A percentile compares a stretch with the other conserved stretches of the same genome.
Evolutionary conservation across 1,284 basidiomycete species (phyloP).

Genomic region (Malassezia restricta): DNA sequence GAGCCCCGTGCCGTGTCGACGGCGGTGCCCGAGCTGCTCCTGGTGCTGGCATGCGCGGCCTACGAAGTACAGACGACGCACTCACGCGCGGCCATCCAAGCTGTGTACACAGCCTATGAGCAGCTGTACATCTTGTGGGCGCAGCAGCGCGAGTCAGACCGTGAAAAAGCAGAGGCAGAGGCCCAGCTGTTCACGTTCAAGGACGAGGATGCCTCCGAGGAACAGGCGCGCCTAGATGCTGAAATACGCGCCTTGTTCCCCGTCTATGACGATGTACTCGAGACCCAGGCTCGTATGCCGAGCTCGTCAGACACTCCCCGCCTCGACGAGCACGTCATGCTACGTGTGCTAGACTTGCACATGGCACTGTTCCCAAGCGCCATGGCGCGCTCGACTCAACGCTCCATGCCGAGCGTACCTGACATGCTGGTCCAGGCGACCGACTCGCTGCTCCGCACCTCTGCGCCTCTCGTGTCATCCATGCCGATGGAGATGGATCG

Average conservation of each 20-base stretch:
- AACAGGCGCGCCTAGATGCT: slow-evolving; percentile 60
- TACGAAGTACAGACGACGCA: slow-evolving; percentile 47
- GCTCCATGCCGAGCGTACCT: neutral
- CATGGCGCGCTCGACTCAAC: neutral
- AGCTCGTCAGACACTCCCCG: neutral
- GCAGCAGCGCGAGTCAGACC: slow-evolving; percentile 62
- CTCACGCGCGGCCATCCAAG: neutral
- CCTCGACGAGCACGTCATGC: neutral
- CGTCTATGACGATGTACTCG: slow-evolving; percentile 57
- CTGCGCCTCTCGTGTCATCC: neutral
- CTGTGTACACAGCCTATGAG: slow-evolving; percentile 53
- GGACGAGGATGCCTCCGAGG: slow-evolving; percentile 54
- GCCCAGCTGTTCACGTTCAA: slow-evolving; percentile 69
- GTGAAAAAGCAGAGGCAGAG: slow-evolving; percentile 57
- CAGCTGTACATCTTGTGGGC: slow-evolving; percentile 69
- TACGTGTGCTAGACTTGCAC: slow-evolving; percentile 23
- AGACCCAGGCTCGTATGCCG: neutral
- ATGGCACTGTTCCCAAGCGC: slow-evolving; percentile 19
- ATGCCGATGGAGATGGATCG: slow-evolving; percentile 19
- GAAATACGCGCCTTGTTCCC: slow-evolving; percentile 77
- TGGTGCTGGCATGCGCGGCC: slow-evolving; percentile 50
- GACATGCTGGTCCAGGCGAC: neutral
- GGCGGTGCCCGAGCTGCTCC: slow-evolving; percentile 14
- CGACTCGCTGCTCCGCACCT: neutral
- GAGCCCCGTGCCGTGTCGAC: neutral